These are phyloP conservation scores for Akanthomyces uredinophilus DNA, from an alignment of 2,329 filamentous ascomycete genomes.

Conservation along the genomic window DNA sequence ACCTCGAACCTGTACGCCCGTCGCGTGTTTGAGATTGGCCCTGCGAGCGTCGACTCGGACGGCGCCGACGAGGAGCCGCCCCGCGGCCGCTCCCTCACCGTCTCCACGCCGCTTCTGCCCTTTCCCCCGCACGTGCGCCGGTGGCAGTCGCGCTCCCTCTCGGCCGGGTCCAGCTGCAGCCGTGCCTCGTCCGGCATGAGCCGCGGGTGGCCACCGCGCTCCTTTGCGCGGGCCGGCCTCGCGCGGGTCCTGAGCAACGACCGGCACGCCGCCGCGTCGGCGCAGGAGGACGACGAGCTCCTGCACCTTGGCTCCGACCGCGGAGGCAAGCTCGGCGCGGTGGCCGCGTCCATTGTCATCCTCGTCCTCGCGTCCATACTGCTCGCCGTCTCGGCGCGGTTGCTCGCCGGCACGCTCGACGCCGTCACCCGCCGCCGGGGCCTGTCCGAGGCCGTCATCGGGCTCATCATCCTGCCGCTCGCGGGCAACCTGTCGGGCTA, in stretches of 20 bases:
- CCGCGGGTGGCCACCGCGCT: not conserved
- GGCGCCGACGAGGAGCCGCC: not conserved
- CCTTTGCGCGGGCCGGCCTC: constrained; percentile 6
- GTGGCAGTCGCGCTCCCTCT: constrained; percentile 24
- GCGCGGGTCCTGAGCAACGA: constrained; percentile 6
- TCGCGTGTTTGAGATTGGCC: not conserved
- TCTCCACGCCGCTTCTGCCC: constrained; percentile 18
- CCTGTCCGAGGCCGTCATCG: constrained; percentile 54
- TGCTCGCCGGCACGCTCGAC: constrained; percentile 55
- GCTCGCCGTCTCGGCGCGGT: constrained; percentile 56
- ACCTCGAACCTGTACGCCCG: not conserved
- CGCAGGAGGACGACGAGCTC: too few species aligned
- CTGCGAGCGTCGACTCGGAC: not conserved
- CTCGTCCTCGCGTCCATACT: constrained; percentile 49
- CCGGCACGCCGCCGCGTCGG: constrained; percentile 1
- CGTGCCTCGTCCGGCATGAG: constrained; percentile 20
- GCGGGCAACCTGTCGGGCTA: constrained; percentile 58
- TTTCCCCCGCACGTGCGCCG: constrained; percentile 13
- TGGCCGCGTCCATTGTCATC: constrained; percentile 38
- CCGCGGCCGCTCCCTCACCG: not conserved
- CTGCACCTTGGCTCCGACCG: not conserved
- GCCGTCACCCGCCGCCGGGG: constrained; percentile 44
- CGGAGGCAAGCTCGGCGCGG: constrained; percentile 13
- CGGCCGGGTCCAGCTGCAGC: constrained; percentile 21
- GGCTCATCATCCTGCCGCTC: constrained; percentile 57